These are phyloP conservation scores for Trichoderma aggressivum DNA, from an alignment of 2,329 filamentous ascomycete species.

Conservation along the genomic window DNA sequence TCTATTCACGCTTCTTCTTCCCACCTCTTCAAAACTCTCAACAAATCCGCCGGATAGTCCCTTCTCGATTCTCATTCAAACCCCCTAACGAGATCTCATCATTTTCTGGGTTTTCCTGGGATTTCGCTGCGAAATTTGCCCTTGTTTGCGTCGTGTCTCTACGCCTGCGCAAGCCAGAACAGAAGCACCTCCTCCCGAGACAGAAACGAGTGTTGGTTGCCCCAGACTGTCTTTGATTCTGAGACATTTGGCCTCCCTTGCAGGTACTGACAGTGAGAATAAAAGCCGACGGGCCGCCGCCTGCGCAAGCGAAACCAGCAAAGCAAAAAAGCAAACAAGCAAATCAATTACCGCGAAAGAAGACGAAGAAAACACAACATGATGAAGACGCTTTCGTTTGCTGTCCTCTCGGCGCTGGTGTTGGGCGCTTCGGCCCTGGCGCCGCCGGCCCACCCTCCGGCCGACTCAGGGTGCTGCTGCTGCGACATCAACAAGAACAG, in stretches of 20 bases:
- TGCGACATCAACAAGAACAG: conserved; percentile 28
- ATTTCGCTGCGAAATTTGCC: background rate
- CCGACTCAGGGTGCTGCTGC: conserved; percentile 33
- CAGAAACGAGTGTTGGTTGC: background rate
- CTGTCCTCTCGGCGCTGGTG: conserved; percentile 17
- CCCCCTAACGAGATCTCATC: background rate
- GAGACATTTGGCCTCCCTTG: background rate
- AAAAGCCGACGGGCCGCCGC: background rate
- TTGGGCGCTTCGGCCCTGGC: conserved; percentile 25
- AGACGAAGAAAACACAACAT: background rate
- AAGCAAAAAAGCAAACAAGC: background rate
- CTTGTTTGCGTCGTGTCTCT: background rate
- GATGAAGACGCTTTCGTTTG: conserved; percentile 21
- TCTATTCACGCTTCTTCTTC: background rate
- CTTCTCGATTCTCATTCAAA: background rate
- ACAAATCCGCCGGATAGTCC: background rate
- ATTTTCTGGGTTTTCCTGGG: background rate
- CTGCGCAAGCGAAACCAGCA: background rate
- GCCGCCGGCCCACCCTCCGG: conserved; percentile 17
- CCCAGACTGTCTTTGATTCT: background rate
- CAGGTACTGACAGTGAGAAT: background rate
- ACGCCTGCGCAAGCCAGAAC: background rate
- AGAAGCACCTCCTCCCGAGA: background rate
- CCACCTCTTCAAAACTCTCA: background rate
- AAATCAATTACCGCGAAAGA: background rate